These are phyloP conservation scores for Claviceps humidiphila DNA, from an alignment of 2,329 filamentous ascomycete genomes.

Conservation along the genomic window DNA sequence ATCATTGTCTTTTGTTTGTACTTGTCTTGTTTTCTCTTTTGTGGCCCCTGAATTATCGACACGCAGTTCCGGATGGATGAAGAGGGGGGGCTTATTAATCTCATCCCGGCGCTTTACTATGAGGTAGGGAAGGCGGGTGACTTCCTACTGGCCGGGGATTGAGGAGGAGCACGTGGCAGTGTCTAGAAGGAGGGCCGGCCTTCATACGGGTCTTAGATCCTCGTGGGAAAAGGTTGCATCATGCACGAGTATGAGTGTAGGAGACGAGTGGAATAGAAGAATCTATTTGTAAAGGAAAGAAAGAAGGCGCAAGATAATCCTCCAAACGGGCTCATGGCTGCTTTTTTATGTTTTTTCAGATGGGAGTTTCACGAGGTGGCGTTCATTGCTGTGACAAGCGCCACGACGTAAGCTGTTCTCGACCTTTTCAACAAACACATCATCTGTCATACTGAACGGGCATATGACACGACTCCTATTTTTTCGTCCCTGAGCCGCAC, in stretches of 20 bases:
- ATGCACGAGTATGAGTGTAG: background rate
- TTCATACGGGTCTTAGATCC: background rate
- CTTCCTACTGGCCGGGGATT: background rate
- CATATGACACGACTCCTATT: background rate
- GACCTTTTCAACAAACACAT: background rate
- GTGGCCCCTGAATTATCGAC: background rate
- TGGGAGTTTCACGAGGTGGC: background rate
- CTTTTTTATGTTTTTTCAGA: background rate
- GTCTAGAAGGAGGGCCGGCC: background rate
- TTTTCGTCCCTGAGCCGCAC: background rate
- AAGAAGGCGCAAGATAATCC: background rate
- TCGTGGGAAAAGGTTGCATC: background rate
- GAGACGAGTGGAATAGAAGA: background rate
- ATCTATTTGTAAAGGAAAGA: background rate
- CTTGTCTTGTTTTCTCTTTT: background rate
- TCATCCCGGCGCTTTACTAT: too few relatives aligned
- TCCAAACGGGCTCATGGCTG: background rate
- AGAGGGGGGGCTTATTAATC: too few relatives aligned
- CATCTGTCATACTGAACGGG: too few relatives aligned
- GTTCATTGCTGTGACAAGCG: background rate
- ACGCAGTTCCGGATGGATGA: too few relatives aligned
- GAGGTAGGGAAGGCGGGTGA: too few relatives aligned
- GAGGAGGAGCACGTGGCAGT: background rate
- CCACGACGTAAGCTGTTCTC: background rate
- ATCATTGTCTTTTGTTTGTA: background rate